These are phyloP conservation scores for Paracoccidioides brasiliensis DNA, from an alignment of 2,329 filamentous ascomycete genomes.

Conservation along the genomic window DNA sequence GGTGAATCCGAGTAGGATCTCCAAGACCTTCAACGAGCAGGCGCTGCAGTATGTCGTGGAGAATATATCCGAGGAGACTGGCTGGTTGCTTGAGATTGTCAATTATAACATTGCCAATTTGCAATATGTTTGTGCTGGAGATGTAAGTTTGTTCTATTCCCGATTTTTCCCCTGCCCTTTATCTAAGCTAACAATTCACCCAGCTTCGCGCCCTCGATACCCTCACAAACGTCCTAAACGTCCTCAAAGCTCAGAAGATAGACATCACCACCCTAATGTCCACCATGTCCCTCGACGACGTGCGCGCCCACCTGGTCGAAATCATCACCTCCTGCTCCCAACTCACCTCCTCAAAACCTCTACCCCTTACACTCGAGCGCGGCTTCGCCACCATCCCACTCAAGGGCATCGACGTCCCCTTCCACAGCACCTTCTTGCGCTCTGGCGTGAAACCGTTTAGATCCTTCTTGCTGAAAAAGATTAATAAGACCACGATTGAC, in stretches of 20 bases:
- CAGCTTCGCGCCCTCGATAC: constrained; percentile 50
- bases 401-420: constrained; percentile 93
- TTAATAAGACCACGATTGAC: constrained; percentile 97
- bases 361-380: constrained; percentile 77
- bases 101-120: constrained; percentile 72
- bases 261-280: constrained; percentile 90
- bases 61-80: constrained; percentile 85
- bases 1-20: constrained; percentile 95
- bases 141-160: constrained; percentile 29
- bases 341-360: constrained; percentile 76
- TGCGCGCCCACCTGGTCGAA: constrained; percentile 76
- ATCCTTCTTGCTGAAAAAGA: constrained; percentile 97
- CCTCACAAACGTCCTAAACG: constrained; percentile 74
- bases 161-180: background rate
- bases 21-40: constrained; percentile 96
- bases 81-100: constrained; percentile 96
- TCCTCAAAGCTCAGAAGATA: constrained; percentile 90
- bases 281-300: constrained; percentile 73
- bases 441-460: constrained; percentile 98
- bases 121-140: constrained; percentile 57
- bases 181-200: constrained; percentile 9
- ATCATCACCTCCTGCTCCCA: constrained; percentile 84
- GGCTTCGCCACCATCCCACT: constrained; percentile 96
- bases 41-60: constrained; percentile 93
- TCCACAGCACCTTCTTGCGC: constrained; percentile 96